Evolutionary conservation across 1,139 yeast genomes (phyloP).

Genomic region (Candida buenavistaensis): DNA sequence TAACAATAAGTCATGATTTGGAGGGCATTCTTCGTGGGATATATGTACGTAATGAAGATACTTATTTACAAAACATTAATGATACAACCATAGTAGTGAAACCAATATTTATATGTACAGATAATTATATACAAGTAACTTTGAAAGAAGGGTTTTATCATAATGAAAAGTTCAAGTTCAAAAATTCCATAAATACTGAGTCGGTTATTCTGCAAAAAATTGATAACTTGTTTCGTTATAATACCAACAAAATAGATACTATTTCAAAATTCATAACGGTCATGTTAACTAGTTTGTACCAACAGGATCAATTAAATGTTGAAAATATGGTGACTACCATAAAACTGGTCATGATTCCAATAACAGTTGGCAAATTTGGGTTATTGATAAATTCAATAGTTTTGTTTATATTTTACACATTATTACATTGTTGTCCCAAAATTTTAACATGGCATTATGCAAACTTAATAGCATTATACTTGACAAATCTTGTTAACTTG

Average conservation of each 20-base stretch:
- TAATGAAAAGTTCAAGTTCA: slow-evolving; percentile 6
- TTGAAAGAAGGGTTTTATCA: slow-evolving; percentile 21
- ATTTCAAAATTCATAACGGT: slow-evolving; percentile 4
- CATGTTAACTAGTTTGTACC: slow-evolving; percentile 8
- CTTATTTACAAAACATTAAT: slow-evolving; percentile 18
- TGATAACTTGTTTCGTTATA: slow-evolving; percentile 2
- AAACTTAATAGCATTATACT: slow-evolving; percentile 7
- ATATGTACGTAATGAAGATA: slow-evolving; percentile 23
- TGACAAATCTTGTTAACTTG: slow-evolving; percentile 4
- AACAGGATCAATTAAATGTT: slow-evolving; percentile 2
- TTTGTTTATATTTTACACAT: slow-evolving; percentile 4
- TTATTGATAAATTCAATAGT: slow-evolving; percentile 9
- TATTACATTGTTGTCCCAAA: slow-evolving; percentile 9
- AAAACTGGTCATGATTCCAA: not conserved
- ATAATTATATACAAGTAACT: slow-evolving; percentile 12
- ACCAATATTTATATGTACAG: slow-evolving; percentile 18
- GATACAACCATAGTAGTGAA: slow-evolving; percentile 20
- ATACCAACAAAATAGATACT: not conserved
- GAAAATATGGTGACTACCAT: slow-evolving; percentile 1
- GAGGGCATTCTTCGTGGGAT: slow-evolving; percentile 18
- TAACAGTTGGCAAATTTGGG: slow-evolving; percentile 8
- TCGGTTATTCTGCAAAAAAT: slow-evolving; percentile 2
- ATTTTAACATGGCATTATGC: slow-evolving; percentile 10
- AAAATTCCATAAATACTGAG: not conserved
- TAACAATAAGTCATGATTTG: slow-evolving; percentile 8